Percentiles rank a stretch among this genome's conserved stretches.
These are phyloP conservation scores for Bacidia rubella DNA, from an alignment of 495 filamentous ascomycete genomes.

Conservation along the genomic window DNA sequence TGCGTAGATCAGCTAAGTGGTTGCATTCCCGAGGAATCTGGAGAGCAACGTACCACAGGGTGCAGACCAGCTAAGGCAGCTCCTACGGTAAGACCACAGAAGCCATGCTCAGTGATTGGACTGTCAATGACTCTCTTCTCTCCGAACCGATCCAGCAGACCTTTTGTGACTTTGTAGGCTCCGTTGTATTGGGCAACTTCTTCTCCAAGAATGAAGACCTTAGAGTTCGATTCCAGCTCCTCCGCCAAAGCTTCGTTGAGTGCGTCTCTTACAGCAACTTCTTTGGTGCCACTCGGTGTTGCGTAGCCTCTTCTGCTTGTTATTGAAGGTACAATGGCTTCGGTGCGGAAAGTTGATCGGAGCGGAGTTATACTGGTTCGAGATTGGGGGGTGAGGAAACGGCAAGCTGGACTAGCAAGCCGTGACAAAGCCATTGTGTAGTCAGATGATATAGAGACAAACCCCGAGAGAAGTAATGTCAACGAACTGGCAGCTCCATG, in stretches of 20 bases:
- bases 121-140: constrained; percentile 96
- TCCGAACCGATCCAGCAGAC: constrained; percentile 89
- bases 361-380: constrained; percentile 22
- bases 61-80: constrained; percentile 87
- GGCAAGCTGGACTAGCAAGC: constrained; percentile 67
- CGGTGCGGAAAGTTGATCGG: constrained; percentile 35
- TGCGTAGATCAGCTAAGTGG: constrained; percentile 25
- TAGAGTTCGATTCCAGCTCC: constrained; percentile 85
- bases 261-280: constrained; percentile 93
- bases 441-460: not conserved
- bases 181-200: constrained; percentile 99
- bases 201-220: constrained; percentile 92
- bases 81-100: constrained; percentile 82
- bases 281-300: constrained; percentile 54
- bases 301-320: constrained; percentile 34
- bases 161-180: constrained; percentile 99
- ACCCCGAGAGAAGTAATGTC: not conserved
- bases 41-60: constrained; percentile 60
- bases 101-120: constrained; percentile 94
- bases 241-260: constrained; percentile 95
- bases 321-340: constrained; percentile 33
- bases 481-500: not conserved
- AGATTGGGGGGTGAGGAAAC: constrained; percentile 47
- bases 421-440: constrained; percentile 49
- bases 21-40: not conserved